Conservation (phyloP, 2,329 filamentous ascomycete species). For the Penicillium griseofulvum region DNA sequence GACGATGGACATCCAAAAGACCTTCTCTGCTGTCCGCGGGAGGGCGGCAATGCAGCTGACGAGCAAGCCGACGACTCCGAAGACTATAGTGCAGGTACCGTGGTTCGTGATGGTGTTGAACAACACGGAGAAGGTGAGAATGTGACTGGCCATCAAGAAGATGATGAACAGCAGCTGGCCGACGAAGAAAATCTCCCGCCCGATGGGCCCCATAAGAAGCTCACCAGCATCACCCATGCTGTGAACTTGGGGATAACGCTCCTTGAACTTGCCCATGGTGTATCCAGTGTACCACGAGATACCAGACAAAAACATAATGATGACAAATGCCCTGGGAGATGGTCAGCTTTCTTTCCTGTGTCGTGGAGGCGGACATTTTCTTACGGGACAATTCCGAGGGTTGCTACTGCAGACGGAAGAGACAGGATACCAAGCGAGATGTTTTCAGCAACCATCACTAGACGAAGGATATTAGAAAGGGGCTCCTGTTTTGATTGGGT, state of each 20-base stretch:
- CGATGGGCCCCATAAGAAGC: constrained; percentile 58
- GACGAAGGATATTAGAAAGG: neutral
- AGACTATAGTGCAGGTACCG: constrained; percentile 60
- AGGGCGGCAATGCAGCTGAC: constrained; percentile 58
- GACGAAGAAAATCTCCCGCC: constrained; percentile 59
- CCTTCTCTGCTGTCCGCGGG: constrained; percentile 60
- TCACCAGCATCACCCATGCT: constrained; percentile 66
- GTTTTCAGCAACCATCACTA: constrained; percentile 57
- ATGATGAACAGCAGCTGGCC: constrained; percentile 62
- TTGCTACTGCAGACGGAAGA: constrained; percentile 53
- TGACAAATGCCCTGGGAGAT: constrained; percentile 40
- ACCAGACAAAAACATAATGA: constrained; percentile 52
- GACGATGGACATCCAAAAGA: constrained; percentile 58
- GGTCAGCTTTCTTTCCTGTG: constrained; percentile 1
- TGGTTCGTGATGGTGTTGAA: constrained; percentile 62
- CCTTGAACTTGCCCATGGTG: constrained; percentile 57
- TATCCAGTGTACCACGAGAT: constrained; percentile 58
- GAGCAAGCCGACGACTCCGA: constrained; percentile 55
- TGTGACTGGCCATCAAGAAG: constrained; percentile 67
- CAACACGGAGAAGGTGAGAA: constrained; percentile 65
- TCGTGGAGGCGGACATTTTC: constrained; percentile 6
- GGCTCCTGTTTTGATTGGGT: neutral
- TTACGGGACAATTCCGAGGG: constrained; percentile 52
- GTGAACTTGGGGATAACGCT: constrained; percentile 55
- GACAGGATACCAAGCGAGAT: constrained; percentile 57